Evolutionary conservation across 305 asterid species (phyloP), one percentile per base, ranked within the genome.

Genomic region (Rubia occidens): DNA sequence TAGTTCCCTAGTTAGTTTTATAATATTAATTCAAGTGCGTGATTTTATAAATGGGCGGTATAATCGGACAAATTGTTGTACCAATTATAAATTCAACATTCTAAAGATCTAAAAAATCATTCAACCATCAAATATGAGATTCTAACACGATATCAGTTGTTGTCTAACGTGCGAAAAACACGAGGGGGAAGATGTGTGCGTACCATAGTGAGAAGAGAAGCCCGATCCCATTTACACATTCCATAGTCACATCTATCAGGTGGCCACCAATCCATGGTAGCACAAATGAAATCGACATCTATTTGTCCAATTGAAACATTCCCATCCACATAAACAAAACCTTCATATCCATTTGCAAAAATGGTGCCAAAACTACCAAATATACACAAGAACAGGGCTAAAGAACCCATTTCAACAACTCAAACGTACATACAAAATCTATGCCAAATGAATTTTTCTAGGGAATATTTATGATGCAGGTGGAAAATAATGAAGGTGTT

Each of bases 261-360:
- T 42, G 87, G 87, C 87, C 87, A 83, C 87, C 87, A 81, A 73
- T 83, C 87, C 80, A 80, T 56, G 68, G 87, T 83, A 37, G 87
- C 87, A 60, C 87, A 83, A 63, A 83, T 83, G 67, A 81, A 83
- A 72, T 76, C 75, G 8, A 39, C 55, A 55, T 78, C 85, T 73
- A 65, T 81, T 58, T 45, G 66, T 71, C 80, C 87, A 77, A 78
- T 78, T 74, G 76, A 42, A 42, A 21, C 60, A 20, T 58, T 75
- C 29, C 85, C 85, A 74, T 81, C 77, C 14, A 81, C 17, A 15
- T 53, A 74, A 56, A 81, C 83, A 71, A 43, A 74, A 0, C 83
- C 87, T 63, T 74, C 71, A 60, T 62, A 26, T 59, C n/a, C 68
- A 14, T 15, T 59, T 56, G 24, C 79, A 74, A 18, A 71, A 71